Evolutionary conservation across 1,284 basidiomycete genomes (phyloP).

Genomic region (Boletus mariae): DNA sequence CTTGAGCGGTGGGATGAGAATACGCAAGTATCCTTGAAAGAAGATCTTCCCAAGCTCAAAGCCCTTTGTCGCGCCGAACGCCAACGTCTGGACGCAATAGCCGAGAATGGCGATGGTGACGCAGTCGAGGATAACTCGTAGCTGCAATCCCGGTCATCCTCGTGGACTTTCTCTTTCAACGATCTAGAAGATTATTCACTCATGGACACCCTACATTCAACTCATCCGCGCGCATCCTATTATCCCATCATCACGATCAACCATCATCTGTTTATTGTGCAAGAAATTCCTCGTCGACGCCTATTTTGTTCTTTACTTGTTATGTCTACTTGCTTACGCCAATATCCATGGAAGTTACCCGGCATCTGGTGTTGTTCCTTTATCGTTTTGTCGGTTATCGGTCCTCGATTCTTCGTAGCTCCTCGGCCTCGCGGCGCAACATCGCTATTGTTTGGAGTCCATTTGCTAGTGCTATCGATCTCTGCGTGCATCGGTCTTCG

Average conservation of each 20-base stretch:
- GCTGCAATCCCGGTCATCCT: neutral
- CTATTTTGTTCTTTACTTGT: constrained; percentile 14
- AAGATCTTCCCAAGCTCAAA: constrained; percentile 54
- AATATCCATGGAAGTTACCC: constrained; percentile 5
- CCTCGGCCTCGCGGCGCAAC: constrained; percentile 9
- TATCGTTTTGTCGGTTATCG: constrained; percentile 18
- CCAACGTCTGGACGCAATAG: constrained; percentile 28
- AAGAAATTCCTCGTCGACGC: constrained; percentile 25
- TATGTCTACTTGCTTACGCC: constrained; percentile 21
- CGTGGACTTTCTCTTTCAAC: neutral
- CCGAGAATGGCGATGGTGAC: constrained; percentile 17
- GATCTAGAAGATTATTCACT: constrained; percentile 21
- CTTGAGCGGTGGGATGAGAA: constrained; percentile 57
- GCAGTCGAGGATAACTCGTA: constrained; percentile 24
- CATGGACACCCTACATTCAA: constrained; percentile 29
- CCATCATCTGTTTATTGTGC: constrained; percentile 34
- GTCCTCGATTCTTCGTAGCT: neutral
- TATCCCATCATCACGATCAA: constrained; percentile 17
- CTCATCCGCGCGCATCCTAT: constrained; percentile 25
- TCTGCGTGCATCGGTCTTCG: constrained; percentile 10
- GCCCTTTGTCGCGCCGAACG: constrained; percentile 43
- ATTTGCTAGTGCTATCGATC: constrained; percentile 25
- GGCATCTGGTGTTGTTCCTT: constrained; percentile 4
- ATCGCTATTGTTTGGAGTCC: constrained; percentile 13
- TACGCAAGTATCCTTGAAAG: constrained; percentile 46